Evolutionary conservation across 2,329 filamentous ascomycete genomes (phyloP), one percentile per base, ranked within the genome.

Genomic region (Shiraia bambusicola): DNA sequence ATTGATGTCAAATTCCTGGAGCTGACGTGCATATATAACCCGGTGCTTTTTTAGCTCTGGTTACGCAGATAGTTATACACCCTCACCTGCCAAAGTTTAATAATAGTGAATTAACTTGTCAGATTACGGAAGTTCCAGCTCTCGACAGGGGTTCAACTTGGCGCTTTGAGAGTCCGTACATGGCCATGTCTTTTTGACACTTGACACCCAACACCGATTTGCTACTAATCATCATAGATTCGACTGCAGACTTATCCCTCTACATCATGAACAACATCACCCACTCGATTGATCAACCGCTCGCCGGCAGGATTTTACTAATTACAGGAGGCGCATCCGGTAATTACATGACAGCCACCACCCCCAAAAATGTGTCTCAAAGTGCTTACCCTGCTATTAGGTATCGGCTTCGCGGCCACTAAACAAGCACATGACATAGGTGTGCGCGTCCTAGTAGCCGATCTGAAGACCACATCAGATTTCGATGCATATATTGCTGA

Each of bases 261-360:
- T 22, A 22, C 19, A 8, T 22, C 19, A 22, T 22, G 19, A 8
- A 4, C 19, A 22, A 17, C 25, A 40, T 16, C 25, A 55, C 52
- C 49, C 29, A 28, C 4, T 54, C 58, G 2, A 58, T 58, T 26
- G 61, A 68, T 28, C 58, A 65, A 28, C 58, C 63, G 8, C 41
- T 68, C 4, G 53, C 60, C 12, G 52, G 47, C 37, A 66, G 62
- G 34, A 63, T 69, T 42, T 53, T 65, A 13, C 50, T 64, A 1
- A 58, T 69, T 36, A 69, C 65, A 0, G 65, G 66, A 14, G 66
- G 63, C 10, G 65, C 63, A 41, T 69, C 63, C 39, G 62, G 61
- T 63, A 44, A n/a, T n/a, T n/a, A 44, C 12, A 9, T 17, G 34
- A 26, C 24, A n/a, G n/a, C n/a, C n/a, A n/a, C n/a, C n/a, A n/a